Evolutionary conservation across 2,329 filamentous ascomycete species (phyloP).

Genomic region (Beauveria bassiana): DNA sequence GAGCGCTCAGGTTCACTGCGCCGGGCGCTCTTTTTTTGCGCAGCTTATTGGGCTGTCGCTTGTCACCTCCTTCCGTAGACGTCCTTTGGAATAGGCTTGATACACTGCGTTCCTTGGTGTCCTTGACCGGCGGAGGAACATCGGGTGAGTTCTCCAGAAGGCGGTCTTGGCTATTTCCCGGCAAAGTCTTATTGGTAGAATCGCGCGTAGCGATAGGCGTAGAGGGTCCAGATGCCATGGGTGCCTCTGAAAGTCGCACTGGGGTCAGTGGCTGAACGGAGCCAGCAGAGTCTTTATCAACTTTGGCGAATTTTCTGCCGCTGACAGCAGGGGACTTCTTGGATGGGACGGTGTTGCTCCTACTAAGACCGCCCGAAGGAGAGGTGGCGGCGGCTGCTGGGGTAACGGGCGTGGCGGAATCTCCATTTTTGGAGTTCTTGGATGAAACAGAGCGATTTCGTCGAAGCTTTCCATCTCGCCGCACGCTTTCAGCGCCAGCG

Average conservation of each 20-base stretch:
- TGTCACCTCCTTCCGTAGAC: slow-evolving; percentile 50
- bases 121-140: slow-evolving; percentile 33
- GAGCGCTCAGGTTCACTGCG: slow-evolving; percentile 75
- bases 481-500: slow-evolving; percentile 77
- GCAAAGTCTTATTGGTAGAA: background rate
- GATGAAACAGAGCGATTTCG: slow-evolving; percentile 91
- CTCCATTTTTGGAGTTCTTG: slow-evolving; percentile 71
- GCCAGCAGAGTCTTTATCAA: slow-evolving; percentile 25
- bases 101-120: slow-evolving; percentile 59
- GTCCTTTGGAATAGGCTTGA: slow-evolving; percentile 65
- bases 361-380: slow-evolving; percentile 41
- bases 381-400: slow-evolving; percentile 46
- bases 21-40: slow-evolving; percentile 76
- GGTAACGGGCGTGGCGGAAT: slow-evolving; percentile 61
- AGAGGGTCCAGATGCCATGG: slow-evolving; percentile 8
- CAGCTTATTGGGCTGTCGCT: slow-evolving; percentile 78
- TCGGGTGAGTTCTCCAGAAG: slow-evolving; percentile 36
- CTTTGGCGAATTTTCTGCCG: slow-evolving; percentile 55
- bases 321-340: slow-evolving; percentile 73
- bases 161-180: slow-evolving; percentile 43
- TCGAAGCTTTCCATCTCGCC: slow-evolving; percentile 70
- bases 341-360: slow-evolving; percentile 88
- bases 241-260: slow-evolving; percentile 17
- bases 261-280: slow-evolving; percentile 32
- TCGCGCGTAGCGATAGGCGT: background rate